phyloP scores from a whole-genome alignment of 331 rosid species.

The Phaseolus coccineus region DNA sequence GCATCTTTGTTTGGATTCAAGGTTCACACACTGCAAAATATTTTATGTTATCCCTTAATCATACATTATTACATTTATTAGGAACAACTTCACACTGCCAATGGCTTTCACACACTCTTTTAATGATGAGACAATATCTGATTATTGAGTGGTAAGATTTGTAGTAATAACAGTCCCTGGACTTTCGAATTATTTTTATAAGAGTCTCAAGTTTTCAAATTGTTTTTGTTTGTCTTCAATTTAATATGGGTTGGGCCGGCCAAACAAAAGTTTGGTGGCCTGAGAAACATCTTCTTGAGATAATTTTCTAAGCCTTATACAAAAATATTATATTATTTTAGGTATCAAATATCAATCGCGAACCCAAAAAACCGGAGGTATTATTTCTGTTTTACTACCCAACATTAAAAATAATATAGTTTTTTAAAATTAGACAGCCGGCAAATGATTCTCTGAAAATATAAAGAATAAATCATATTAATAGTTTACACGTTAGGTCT shows the following conservation, averaged over 20 bases:
- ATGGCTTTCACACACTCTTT: neutral
- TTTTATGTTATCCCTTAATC: neutral
- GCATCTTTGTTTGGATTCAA: neutral
- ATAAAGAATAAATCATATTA: too few species aligned
- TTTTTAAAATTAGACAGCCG: too few species aligned
- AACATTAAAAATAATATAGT: too few species aligned
- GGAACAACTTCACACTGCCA: neutral
- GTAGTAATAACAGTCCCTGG: neutral
- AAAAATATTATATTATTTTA: neutral
- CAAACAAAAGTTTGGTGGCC: neutral
- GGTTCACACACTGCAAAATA: neutral
- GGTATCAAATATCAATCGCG: neutral
- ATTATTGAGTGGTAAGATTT: slow-evolving; percentile 2
- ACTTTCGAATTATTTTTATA: too few species aligned
- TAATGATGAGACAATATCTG: neutral
- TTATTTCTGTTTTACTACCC: neutral
- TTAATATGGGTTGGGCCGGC: neutral
- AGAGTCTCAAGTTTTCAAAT: too few species aligned
- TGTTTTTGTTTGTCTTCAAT: neutral
- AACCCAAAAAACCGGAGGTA: neutral
- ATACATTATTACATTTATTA: neutral
- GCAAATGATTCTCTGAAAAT: too few species aligned
- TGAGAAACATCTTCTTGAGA: neutral
- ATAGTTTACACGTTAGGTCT: neutral
- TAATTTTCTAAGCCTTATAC: neutral